Evolutionary conservation across 805 yeast species (phyloP).

Genomic region (Wickerhamomyces queroliae): DNA sequence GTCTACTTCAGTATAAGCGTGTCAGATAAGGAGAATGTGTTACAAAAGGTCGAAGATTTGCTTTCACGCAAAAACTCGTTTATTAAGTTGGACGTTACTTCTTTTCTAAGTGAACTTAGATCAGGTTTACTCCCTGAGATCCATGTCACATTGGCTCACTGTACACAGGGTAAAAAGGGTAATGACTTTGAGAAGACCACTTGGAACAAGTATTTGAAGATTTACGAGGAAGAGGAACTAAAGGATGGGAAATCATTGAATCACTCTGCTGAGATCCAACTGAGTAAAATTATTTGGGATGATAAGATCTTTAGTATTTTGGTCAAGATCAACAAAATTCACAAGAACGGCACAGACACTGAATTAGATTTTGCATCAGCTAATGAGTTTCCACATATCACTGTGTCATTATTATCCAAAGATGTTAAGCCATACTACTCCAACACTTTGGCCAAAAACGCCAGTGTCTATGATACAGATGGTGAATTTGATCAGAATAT

Average conservation of each 20-base stretch:
- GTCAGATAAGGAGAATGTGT: conserved; percentile 10
- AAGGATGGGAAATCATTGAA: conserved; percentile 6
- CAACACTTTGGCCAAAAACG: conserved; percentile 30
- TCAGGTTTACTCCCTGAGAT: conserved; percentile 43
- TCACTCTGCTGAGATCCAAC: conserved; percentile 31
- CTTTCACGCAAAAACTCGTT: conserved; percentile 2
- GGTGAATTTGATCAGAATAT: conserved; percentile 7
- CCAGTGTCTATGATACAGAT: conserved; percentile 5
- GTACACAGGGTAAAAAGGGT: conserved; percentile 25
- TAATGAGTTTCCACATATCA: conserved; percentile 58
- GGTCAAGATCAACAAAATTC: conserved; percentile 28
- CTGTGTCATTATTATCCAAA: conserved; percentile 54
- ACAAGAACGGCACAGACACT: conserved; percentile 2
- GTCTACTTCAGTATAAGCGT: conserved; percentile 42
- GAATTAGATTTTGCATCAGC: conserved; percentile 25
- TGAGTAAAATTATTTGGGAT: conserved; percentile 45
- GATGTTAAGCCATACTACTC: conserved; percentile 48
- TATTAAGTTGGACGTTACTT: conserved; percentile 1
- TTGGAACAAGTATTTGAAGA: conserved; percentile 22
- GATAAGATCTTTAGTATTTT: conserved; percentile 46
- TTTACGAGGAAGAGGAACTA: conserved; percentile 1
- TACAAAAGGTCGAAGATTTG: conserved; percentile 10
- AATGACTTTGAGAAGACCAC: conserved; percentile 17
- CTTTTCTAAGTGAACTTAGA: conserved; percentile 14
- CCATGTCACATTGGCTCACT: conserved; percentile 66